These are phyloP conservation scores for Hypoxylon intermedium DNA, from an alignment of 495 filamentous ascomycete genomes.

Conservation along the genomic window DNA sequence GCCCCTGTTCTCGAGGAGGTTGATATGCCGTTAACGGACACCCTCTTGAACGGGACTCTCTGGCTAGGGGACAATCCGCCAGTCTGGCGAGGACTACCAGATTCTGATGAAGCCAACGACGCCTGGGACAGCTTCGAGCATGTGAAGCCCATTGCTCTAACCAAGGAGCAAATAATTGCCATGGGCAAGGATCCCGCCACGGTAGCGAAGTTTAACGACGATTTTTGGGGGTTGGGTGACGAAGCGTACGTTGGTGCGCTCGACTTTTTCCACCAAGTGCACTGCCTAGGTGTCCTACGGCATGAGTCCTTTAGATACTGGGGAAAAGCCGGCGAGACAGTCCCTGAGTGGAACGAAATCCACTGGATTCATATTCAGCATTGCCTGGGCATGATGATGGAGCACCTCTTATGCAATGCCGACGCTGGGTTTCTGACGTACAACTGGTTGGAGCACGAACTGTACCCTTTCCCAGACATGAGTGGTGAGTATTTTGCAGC, in stretches of 20 bases:
- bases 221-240: slow-evolving; percentile 41
- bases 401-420: slow-evolving; percentile 26
- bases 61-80: slow-evolving; percentile 14
- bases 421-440: slow-evolving; percentile 24
- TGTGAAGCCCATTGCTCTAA: slow-evolving; percentile 24
- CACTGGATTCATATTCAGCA: slow-evolving; percentile 31
- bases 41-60: slow-evolving; percentile 22
- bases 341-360: slow-evolving; percentile 22
- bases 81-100: slow-evolving; percentile 12
- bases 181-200: slow-evolving; percentile 46
- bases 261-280: slow-evolving; percentile 43
- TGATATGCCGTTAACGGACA: slow-evolving; percentile 13
- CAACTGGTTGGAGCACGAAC: slow-evolving; percentile 26
- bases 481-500: slow-evolving; percentile 20
- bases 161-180: slow-evolving; percentile 34
- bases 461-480: slow-evolving; percentile 23
- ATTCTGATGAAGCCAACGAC: slow-evolving; percentile 9
- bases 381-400: slow-evolving; percentile 32
- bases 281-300: slow-evolving; percentile 41
- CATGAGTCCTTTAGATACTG: slow-evolving; percentile 27
- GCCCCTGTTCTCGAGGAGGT: slow-evolving; percentile 27
- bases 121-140: slow-evolving; percentile 17
- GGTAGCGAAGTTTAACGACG: slow-evolving; percentile 39
- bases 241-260: slow-evolving; percentile 45
- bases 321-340: slow-evolving; percentile 11